Conservation (phyloP, 2,329 filamentous ascomycete species). For the Diaporthe capsici region DNA sequence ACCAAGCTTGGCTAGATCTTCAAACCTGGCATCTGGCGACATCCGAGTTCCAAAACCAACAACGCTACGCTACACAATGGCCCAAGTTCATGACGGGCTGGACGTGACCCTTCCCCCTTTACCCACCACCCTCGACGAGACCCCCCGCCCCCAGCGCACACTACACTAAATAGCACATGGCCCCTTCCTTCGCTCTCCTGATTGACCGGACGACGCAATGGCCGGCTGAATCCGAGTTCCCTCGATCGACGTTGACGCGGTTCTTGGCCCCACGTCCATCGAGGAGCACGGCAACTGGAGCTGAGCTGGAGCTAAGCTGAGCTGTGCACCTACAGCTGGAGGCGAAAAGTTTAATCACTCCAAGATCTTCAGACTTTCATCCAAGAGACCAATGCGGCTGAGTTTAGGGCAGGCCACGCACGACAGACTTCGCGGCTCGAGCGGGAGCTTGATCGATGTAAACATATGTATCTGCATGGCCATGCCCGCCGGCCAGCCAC, state of each 20-base stretch:
- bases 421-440: slow-evolving; percentile 22
- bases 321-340: neutral
- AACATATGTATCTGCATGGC: neutral
- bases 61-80: slow-evolving; percentile 21
- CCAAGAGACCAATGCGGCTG: slow-evolving; percentile 29
- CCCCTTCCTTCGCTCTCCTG: slow-evolving; percentile 15
- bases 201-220: slow-evolving; percentile 30
- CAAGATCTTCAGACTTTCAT: slow-evolving; percentile 16
- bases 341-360: neutral
- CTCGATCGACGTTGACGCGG: neutral
- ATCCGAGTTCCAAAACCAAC: slow-evolving; percentile 31
- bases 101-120: neutral
- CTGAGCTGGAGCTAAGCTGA: neutral
- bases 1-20: slow-evolving; percentile 28
- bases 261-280: neutral
- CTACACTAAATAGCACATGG: slow-evolving; percentile 2
- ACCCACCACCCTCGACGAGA: neutral
- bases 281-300: neutral
- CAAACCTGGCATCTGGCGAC: slow-evolving; percentile 33
- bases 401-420: slow-evolving; percentile 25
- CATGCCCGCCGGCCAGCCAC: neutral
- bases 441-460: slow-evolving; percentile 17
- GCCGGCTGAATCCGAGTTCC: slow-evolving; percentile 6
- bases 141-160: neutral
- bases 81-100: neutral